phyloP scores from a whole-genome alignment of 2,329 filamentous ascomycete species.

The Alternaria longipes region DNA sequence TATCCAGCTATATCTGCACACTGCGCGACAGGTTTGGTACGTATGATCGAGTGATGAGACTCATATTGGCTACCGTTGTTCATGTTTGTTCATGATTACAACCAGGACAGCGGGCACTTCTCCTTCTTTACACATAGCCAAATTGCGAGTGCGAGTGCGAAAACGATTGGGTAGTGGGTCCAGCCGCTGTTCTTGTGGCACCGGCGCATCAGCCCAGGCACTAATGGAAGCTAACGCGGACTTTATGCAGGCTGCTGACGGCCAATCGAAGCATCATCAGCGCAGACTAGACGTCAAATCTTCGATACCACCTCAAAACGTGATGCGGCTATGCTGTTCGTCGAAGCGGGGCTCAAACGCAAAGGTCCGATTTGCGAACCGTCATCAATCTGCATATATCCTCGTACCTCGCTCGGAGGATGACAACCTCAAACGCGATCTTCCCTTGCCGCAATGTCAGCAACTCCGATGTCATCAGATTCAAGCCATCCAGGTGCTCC shows the following conservation, averaged over 20 bases:
- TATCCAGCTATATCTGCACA: not conserved
- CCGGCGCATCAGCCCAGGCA: not conserved
- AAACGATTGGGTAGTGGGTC: not conserved
- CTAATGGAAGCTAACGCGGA: slow-evolving; percentile 2
- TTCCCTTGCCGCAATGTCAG: slow-evolving; percentile 4
- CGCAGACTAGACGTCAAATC: not conserved
- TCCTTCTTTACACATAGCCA: not conserved
- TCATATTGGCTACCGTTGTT: accelerated
- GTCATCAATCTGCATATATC: slow-evolving; percentile 12
- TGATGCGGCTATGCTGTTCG: not conserved
- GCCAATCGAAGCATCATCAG: not conserved
- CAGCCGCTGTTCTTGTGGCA: not conserved
- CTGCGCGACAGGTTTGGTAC: not conserved
- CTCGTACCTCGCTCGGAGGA: not conserved
- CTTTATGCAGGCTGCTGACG: slow-evolving; percentile 14
- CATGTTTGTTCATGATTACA: too few species aligned
- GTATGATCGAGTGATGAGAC: not conserved
- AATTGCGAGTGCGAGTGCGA: not conserved
- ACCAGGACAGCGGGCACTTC: not conserved
- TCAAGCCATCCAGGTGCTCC: not conserved
- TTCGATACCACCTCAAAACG: not conserved
- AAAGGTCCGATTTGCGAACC: slow-evolving; percentile 4
- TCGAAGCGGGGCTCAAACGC: not conserved
- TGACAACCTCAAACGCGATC: not conserved
- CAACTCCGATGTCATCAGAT: not conserved